Conservation (phyloP, 2,329 filamentous ascomycete genomes). For the Microdochium bolleyi region DNA sequence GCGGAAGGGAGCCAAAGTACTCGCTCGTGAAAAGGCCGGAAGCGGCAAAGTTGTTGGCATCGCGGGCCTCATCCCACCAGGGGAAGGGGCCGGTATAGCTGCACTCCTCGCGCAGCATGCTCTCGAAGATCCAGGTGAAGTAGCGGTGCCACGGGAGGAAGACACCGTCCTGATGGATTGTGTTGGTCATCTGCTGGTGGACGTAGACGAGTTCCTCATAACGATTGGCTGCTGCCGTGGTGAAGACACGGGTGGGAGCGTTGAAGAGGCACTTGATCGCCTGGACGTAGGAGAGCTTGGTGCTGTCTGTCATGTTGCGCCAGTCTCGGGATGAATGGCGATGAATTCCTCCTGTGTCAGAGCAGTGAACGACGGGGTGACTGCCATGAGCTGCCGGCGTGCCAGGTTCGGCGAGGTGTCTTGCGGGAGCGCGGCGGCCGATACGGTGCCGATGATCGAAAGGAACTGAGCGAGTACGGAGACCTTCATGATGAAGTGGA, state of each 20-base stretch:
- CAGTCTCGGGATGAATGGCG: conserved; percentile 12
- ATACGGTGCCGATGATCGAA: neutral
- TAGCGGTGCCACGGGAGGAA: conserved; percentile 32
- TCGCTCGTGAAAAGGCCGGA: conserved; percentile 19
- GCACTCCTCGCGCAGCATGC: conserved; percentile 27
- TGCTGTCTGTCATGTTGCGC: conserved; percentile 17
- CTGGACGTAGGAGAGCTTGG: conserved; percentile 20
- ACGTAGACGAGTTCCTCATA: conserved; percentile 29
- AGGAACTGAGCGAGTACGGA: neutral
- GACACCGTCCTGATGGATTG: conserved; percentile 20
- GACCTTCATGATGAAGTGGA: neutral
- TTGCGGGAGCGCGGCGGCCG: neutral
- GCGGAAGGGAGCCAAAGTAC: conserved; percentile 18
- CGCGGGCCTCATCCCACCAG: conserved; percentile 31
- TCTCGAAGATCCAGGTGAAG: conserved; percentile 26
- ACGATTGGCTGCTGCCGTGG: conserved; percentile 19
- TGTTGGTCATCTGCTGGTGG: conserved; percentile 22
- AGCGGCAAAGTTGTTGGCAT: conserved; percentile 20
- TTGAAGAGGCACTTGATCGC: conserved; percentile 25
- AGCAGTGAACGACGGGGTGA: conserved; percentile 10
- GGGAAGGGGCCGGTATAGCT: conserved; percentile 24
- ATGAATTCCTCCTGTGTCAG: neutral
- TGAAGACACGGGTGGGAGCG: conserved; percentile 15
- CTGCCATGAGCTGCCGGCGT: too few relatives aligned
- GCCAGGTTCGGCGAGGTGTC: neutral